Base-by-base conservation (phyloP, 345 rosid species). In the Brassica rapa region DNA sequence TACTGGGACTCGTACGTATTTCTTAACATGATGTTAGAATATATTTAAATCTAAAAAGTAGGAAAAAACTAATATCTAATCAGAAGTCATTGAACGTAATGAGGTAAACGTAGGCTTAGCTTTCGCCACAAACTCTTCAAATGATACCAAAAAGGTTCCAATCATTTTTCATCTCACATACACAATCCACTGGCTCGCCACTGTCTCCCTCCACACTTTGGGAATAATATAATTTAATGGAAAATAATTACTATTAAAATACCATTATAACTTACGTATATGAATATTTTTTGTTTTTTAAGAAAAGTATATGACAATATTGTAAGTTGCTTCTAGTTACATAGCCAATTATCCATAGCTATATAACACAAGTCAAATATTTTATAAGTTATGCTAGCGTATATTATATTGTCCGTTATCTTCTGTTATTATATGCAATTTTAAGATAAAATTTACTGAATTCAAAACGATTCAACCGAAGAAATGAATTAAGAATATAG, bases 71-170 rank as follows among this genome's bases (percentile, higher is more conserved):
- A 6, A 23, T 8, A 66, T 51, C 70, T 83, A 85, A 89, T 81
- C 73, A 56, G 8, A 77, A 84, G 84, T 74, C 76, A 84, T 66
- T 88, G 94, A 89, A 85, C 78, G 25, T 74, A 84, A 85, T 62
- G 69, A 78, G 83, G 82, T 43, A 86, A 84, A 89, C 97, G 97
- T 91, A 84, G 77, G 91, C 71, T 41, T 63, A 68, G 67, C 79
- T 76, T 64, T 66, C 14, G 86, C 97, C 97, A 88, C 94, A 87
- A 72, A 86, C 33, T 29, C 49, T 64, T 75, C 89, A 77, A 82
- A 83, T 83, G 85, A 75, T 70, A 85, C 87, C 89, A 85, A 85
- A 88, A 91, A 85, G 86, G 73, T 74, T 73, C 78, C 84, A 83
- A 87, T 87, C 87, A 88, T 84, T 80, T 69, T 63, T 19, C 2